Percentiles rank a stretch among this genome's conserved stretches.
Evolutionary conservation across 2,329 filamentous ascomycete genomes (phyloP).

Genomic region (Arthroderma uncinatum): DNA sequence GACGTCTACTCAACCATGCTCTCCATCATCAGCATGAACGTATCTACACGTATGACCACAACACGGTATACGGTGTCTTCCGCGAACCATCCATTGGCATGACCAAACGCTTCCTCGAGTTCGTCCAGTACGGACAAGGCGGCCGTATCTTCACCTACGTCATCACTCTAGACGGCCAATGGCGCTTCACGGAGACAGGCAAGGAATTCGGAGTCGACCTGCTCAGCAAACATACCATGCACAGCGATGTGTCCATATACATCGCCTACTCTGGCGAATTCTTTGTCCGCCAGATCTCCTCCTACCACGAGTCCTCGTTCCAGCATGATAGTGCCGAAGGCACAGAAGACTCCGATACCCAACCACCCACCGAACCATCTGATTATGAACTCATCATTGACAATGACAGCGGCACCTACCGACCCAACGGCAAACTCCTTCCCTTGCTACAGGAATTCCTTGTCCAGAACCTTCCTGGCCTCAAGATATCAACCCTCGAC

Average conservation of each 20-base stretch:
- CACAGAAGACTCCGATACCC: slow-evolving; percentile 27
- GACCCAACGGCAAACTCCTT: slow-evolving; percentile 67
- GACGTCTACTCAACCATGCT: slow-evolving; percentile 68
- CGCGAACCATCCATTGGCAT: slow-evolving; percentile 57
- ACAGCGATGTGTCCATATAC: slow-evolving; percentile 82
- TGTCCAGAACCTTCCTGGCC: slow-evolving; percentile 59
- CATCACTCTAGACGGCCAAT: slow-evolving; percentile 70
- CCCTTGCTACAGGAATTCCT: slow-evolving; percentile 62
- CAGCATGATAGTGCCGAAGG: slow-evolving; percentile 20
- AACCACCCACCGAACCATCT: slow-evolving; percentile 43
- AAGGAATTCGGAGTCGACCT: slow-evolving; percentile 92
- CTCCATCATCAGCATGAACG: slow-evolving; percentile 82
- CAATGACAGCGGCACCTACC: slow-evolving; percentile 89
- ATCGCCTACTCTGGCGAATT: slow-evolving; percentile 91
- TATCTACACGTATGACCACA: slow-evolving; percentile 76
- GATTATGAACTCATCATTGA: slow-evolving; percentile 84
- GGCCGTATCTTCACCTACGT: slow-evolving; percentile 86
- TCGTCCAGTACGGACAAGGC: slow-evolving; percentile 77
- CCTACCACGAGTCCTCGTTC: slow-evolving; percentile 31
- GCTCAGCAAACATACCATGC: slow-evolving; percentile 92
- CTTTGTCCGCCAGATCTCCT: slow-evolving; percentile 54
- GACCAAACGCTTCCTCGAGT: slow-evolving; percentile 68
- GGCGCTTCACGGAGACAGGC: slow-evolving; percentile 89
- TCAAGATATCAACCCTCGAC: slow-evolving; percentile 62
- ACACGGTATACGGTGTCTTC: slow-evolving; percentile 62